phyloP scores from a whole-genome alignment of 1,139 yeast genomes.

The Blastobotrys serpentis region DNA sequence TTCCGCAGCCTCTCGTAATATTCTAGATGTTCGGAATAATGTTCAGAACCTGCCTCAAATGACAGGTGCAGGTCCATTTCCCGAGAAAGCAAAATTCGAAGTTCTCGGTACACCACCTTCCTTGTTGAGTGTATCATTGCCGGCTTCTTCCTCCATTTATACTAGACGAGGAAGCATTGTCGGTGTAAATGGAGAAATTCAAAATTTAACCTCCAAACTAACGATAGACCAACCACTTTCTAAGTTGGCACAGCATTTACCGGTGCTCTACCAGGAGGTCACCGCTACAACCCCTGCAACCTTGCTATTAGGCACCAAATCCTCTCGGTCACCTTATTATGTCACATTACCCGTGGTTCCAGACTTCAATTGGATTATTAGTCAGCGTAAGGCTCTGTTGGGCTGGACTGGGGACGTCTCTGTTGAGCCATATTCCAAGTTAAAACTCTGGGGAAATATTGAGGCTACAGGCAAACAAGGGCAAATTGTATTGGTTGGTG shows the following conservation, averaged over 20 bases:
- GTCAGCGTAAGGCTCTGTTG: conserved; percentile 36
- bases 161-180: conserved; percentile 47
- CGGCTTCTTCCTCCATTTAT: conserved; percentile 49
- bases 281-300: conserved; percentile 31
- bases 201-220: conserved; percentile 23
- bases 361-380: conserved; percentile 32
- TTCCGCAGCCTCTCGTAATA: not conserved
- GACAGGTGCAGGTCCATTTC: conserved; percentile 31
- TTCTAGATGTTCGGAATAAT: not conserved
- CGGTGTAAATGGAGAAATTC: conserved; percentile 45
- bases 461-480: conserved; percentile 25
- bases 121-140: conserved; percentile 47
- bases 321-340: conserved; percentile 15
- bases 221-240: conserved; percentile 23
- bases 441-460: conserved; percentile 34
- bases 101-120: conserved; percentile 48
- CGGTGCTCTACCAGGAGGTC: conserved; percentile 30
- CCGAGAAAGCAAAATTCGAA: conserved; percentile 40
- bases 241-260: conserved; percentile 24
- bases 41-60: conserved; percentile 27
- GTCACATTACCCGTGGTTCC: conserved; percentile 18
- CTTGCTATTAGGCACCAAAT: conserved; percentile 23
- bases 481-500: conserved; percentile 37
- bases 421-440: conserved; percentile 16
- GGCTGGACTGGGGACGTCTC: conserved; percentile 37